A percentile compares a stretch with the other conserved stretches of the same genome.
Conservation (phyloP, 202 grass and related monocot genomes). For the Musa balbisiana region DNA sequence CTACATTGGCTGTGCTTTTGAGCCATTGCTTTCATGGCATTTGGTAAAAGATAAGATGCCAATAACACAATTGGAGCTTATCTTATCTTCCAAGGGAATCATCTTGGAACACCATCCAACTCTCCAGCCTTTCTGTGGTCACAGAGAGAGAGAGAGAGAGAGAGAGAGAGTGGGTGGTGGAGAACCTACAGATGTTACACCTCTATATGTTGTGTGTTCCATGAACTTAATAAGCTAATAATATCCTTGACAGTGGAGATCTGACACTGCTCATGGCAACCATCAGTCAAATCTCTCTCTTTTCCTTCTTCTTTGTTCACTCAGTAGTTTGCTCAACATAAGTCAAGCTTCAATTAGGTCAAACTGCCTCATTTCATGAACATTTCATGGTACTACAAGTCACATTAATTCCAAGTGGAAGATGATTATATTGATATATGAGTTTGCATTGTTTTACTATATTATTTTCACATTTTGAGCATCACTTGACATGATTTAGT, state of each 20-base stretch:
- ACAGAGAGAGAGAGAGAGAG: background rate
- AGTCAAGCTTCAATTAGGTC: no score
- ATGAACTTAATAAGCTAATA: no score
- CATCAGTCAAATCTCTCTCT: no score
- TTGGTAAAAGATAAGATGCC: conserved; percentile 6
- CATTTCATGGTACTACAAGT: no score
- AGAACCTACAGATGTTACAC: background rate
- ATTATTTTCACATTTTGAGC: background rate
- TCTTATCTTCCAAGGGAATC: conserved; percentile 9
- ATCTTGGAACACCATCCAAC: background rate
- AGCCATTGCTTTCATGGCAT: background rate
- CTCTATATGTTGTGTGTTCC: background rate
- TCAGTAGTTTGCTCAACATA: no score
- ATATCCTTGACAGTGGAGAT: no score
- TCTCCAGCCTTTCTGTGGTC: background rate
- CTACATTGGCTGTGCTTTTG: background rate
- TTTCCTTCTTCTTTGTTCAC: no score
- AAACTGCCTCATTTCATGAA: no score
- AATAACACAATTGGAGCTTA: background rate
- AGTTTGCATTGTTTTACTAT: no score
- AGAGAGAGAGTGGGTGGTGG: background rate
- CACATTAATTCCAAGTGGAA: no score
- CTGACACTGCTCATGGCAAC: no score
- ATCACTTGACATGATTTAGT: background rate
- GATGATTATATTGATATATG: no score